Evolutionary conservation across 2,329 filamentous ascomycete genomes (phyloP).

Genomic region (Akanthomyces muscarius): DNA sequence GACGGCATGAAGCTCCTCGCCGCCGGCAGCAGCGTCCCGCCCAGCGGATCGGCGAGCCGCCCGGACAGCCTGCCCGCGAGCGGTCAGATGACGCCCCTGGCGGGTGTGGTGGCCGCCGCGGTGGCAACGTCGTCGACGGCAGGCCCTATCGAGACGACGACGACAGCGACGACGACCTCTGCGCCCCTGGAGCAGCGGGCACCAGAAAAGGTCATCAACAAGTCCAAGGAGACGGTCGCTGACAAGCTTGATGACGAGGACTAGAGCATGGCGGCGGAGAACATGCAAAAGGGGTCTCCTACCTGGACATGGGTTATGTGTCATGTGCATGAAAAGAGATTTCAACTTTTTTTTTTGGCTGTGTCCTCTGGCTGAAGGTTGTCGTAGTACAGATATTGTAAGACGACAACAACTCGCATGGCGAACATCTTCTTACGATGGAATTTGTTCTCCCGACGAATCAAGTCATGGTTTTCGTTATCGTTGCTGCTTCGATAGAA

Average conservation of each 20-base stretch:
- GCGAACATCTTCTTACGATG: not conserved
- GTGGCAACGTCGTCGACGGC: conserved; percentile 33
- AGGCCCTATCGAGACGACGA: not conserved
- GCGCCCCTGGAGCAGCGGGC: conserved; percentile 32
- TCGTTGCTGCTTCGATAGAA: conserved; percentile 1
- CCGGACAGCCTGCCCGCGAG: conserved; percentile 29
- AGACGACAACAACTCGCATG: not conserved
- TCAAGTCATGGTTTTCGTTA: not conserved
- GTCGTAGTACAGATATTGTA: not conserved
- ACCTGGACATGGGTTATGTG: not conserved
- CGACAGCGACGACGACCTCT: no score
- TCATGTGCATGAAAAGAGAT: conserved; percentile 11
- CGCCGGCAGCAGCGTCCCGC: conserved; percentile 36
- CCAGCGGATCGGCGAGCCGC: conserved; percentile 14
- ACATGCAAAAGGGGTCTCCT: not conserved
- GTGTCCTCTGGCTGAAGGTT: not conserved
- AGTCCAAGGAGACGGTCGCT: conserved; percentile 45
- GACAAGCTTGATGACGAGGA: conserved; percentile 53
- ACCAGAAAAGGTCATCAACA: conserved; percentile 48
- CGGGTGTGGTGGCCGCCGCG: conserved; percentile 40
- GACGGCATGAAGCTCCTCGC: conserved; percentile 79
- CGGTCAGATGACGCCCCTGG: conserved; percentile 44
- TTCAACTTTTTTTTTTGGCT: not conserved
- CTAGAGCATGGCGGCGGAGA: conserved; percentile 24
- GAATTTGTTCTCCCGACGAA: not conserved